A percentile compares a stretch with the other conserved stretches of the same genome.
Conservation (phyloP, 129 eudicot genomes). For the Rutidosis leptorrhynchoides region DNA sequence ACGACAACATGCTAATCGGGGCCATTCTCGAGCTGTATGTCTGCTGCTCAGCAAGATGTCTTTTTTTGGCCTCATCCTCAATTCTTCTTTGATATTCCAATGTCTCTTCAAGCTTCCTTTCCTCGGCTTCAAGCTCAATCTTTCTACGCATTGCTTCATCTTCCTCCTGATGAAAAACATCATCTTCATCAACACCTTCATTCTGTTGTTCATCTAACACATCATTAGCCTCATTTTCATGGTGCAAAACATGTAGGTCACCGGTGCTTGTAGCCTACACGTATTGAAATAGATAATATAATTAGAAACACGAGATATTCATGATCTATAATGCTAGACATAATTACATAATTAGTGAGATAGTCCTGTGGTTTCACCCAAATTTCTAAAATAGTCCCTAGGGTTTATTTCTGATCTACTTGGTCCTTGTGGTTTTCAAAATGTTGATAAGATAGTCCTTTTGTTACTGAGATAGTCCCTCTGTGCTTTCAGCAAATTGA, state of each 20-base stretch:
- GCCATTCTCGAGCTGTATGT: conserved; percentile 29
- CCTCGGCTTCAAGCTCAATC: conserved; percentile 94
- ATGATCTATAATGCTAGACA: neutral
- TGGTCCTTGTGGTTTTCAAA: no score
- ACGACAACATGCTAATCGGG: conserved; percentile 29
- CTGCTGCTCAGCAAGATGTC: conserved; percentile 77
- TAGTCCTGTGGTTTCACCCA: no score
- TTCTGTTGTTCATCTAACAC: conserved; percentile 43
- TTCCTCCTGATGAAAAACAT: conserved; percentile 44
- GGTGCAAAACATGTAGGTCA: conserved; percentile 21
- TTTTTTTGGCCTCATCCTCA: conserved; percentile 91
- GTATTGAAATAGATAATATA: conserved; percentile 16
- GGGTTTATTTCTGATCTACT: no score
- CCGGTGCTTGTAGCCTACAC: conserved; percentile 47
- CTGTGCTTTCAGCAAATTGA: no score
- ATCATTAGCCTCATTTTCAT: conserved; percentile 27
- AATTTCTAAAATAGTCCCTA: no score
- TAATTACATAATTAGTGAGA: no score
- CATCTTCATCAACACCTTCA: conserved; percentile 24
- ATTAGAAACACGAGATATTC: neutral
- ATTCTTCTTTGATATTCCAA: conserved; percentile 86
- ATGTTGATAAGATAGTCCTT: no score
- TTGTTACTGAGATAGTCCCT: no score
- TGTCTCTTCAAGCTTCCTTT: conserved; percentile 96
- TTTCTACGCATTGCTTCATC: conserved; percentile 61